These are phyloP conservation scores for Angomonas deanei DNA, from an alignment of 208 protist genomes.

Conservation along the genomic window DNA sequence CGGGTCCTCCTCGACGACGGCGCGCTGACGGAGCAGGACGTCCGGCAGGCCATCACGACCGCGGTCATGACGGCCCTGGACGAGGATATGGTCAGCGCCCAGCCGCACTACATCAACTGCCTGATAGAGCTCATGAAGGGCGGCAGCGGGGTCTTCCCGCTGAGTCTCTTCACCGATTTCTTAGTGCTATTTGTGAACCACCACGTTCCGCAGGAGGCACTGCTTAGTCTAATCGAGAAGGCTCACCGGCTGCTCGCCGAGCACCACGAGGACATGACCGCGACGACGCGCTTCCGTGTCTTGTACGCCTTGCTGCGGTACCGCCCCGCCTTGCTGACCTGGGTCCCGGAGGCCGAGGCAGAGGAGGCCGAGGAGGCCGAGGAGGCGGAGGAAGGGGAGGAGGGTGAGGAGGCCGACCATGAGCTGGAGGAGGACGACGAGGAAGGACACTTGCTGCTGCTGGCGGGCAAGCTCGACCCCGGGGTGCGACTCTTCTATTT, in stretches of 20 bases:
- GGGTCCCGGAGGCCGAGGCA: constrained; percentile 15
- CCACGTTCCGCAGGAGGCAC: not conserved
- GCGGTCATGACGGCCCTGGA: constrained; percentile 12
- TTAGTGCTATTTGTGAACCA: not conserved
- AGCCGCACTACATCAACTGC: constrained; percentile 7
- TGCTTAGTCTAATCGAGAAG: not conserved
- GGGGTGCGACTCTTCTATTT: constrained; percentile 56
- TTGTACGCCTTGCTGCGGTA: constrained; percentile 78
- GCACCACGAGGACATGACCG: not conserved
- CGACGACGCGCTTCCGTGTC: constrained; percentile 59
- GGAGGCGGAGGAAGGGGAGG: constrained; percentile 4
- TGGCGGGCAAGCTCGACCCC: constrained; percentile 18
- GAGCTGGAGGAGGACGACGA: constrained; percentile 6
- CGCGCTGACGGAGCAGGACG: constrained; percentile 36
- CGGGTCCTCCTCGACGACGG: constrained; percentile 38
- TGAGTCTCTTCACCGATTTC: not conserved
- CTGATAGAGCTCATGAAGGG: not conserved
- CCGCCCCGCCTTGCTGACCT: constrained; percentile 32
- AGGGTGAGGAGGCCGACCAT: not conserved
- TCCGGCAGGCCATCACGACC: constrained; percentile 17
- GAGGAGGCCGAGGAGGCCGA: constrained; percentile 2
- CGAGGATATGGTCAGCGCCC: constrained; percentile 11
- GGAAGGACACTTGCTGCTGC: constrained; percentile 12
- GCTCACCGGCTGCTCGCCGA: not conserved
- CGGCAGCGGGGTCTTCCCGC: not conserved